Evolutionary conservation across 2,329 filamentous ascomycete genomes (phyloP).

Genomic region (Leptographium flavum): DNA sequence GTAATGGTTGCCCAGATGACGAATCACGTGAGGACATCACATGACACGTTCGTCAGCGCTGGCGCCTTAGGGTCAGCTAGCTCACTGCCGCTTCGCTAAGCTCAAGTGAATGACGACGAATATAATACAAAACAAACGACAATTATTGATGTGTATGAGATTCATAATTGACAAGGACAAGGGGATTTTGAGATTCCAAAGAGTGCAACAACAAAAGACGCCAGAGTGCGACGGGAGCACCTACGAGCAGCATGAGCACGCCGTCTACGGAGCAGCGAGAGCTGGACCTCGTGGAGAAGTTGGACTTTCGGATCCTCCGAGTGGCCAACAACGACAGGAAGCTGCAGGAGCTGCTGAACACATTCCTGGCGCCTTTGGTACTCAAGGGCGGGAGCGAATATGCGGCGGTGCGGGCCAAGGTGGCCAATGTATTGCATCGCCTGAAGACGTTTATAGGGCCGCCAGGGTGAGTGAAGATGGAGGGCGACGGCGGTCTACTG

Average conservation of each 20-base stretch:
- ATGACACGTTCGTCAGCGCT: too few species aligned
- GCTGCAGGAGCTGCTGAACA: slow-evolving; percentile 62
- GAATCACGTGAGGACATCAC: too few species aligned
- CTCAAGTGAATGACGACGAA: too few species aligned
- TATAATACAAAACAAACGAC: too few species aligned
- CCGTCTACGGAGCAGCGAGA: slow-evolving; percentile 47
- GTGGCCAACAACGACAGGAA: slow-evolving; percentile 74
- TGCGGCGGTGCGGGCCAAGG: slow-evolving; percentile 65
- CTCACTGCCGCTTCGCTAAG: too few species aligned
- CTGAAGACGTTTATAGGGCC: slow-evolving; percentile 40
- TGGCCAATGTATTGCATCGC: slow-evolving; percentile 35
- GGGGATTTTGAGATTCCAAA: too few species aligned
- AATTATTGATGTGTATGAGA: too few species aligned
- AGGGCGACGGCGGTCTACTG: neutral
- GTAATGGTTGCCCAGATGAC: too few species aligned
- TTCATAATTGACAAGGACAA: too few species aligned
- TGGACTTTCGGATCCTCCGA: slow-evolving; percentile 67
- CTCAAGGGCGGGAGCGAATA: slow-evolving; percentile 77
- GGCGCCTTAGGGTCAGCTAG: too few species aligned
- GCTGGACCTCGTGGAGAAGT: slow-evolving; percentile 68
- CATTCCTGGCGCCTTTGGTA: slow-evolving; percentile 67
- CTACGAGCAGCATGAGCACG: neutral
- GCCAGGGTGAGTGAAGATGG: slow-evolving; percentile 25
- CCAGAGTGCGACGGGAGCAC: neutral
- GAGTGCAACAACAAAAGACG: too few species aligned